Conservation (phyloP, 2,329 filamentous ascomycete genomes). For the Xylaria sp. region DNA sequence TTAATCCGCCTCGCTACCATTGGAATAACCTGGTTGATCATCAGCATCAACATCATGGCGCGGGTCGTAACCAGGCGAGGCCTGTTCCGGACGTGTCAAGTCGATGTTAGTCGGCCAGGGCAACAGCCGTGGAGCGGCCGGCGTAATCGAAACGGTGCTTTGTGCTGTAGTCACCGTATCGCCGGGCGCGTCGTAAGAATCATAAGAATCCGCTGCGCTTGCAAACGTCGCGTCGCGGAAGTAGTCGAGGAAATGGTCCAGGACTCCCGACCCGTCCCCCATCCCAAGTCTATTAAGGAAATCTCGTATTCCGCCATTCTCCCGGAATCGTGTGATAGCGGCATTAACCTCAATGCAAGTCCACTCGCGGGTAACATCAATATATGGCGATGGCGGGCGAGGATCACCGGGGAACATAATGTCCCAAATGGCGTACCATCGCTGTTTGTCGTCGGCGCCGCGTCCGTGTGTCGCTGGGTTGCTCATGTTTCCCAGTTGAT, state of each 20-base stretch:
- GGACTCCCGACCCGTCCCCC: background rate
- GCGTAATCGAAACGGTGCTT: background rate
- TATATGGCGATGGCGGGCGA: background rate
- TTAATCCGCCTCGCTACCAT: too few species aligned
- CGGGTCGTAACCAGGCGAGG: too few species aligned
- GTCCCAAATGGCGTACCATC: conserved; percentile 12
- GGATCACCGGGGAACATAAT: background rate
- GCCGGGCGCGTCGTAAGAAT: background rate
- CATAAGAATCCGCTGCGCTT: background rate
- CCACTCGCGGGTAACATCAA: background rate
- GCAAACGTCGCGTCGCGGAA: background rate
- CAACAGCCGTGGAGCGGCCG: background rate
- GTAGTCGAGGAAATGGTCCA: background rate
- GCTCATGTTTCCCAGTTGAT: background rate
- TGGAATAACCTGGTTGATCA: too few species aligned
- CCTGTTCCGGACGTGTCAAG: too few species aligned
- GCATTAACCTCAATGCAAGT: background rate
- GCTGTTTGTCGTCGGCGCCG: background rate
- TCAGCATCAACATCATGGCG: too few species aligned
- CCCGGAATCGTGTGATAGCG: background rate
- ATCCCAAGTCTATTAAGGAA: too few species aligned
- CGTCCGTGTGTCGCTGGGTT: background rate
- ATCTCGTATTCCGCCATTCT: background rate
- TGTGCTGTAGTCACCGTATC: background rate
- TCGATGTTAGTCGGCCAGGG: background rate